Base-by-base conservation (phyloP, 495 filamentous ascomycete genomes). In the Terfezia boudieri region DNA sequence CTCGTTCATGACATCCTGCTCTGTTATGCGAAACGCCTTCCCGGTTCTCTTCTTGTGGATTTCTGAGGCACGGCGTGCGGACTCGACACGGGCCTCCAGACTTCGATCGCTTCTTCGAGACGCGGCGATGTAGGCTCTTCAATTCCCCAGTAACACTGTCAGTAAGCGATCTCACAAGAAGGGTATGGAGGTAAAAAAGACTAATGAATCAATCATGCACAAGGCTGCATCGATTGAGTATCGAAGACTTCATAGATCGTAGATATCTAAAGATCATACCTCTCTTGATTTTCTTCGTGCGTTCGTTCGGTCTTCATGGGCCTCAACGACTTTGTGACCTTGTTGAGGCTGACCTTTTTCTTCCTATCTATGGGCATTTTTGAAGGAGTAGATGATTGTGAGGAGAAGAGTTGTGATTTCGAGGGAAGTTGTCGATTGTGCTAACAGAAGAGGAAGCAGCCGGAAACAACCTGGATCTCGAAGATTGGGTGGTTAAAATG, bases 21-120 rank as follows among this genome's bases (percentile, higher is more conserved):
- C 82, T 52, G 81, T 87, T 61, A 96, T 83, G 56, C 80, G 79
- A 57, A 96, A 73, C 10, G 75, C 78, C 55, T 85, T 82, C 22
- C 89, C 90, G 8, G 90, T 95, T 20, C 90, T 77, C 62, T 80
- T 76, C 68, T 86, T 86, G 71, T 95, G 89, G 52, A 95, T 84
- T 58, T 86, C 78, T 8, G 88, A 94, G 12, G 89, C 89, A 64
- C 83, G 71, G 43, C 80, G 78, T 16, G 89, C 89, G 9, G 90
- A 95, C 61, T 94, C 83, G 17, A 94, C 70, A 9, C 89, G 78
- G 26, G 89, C 88, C 68, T 95, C 90, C 20, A 94, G 68, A 64
- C 82, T 87, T 49, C 89, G 79, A 62, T 95, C 89, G 61, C 83
- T 82, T 51, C 89, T 75, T 57, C 89, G 73, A n/a, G 89, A 96